Base-by-base conservation (phyloP, 495 filamentous ascomycete genomes). In the Talaromyces borbonicus region DNA sequence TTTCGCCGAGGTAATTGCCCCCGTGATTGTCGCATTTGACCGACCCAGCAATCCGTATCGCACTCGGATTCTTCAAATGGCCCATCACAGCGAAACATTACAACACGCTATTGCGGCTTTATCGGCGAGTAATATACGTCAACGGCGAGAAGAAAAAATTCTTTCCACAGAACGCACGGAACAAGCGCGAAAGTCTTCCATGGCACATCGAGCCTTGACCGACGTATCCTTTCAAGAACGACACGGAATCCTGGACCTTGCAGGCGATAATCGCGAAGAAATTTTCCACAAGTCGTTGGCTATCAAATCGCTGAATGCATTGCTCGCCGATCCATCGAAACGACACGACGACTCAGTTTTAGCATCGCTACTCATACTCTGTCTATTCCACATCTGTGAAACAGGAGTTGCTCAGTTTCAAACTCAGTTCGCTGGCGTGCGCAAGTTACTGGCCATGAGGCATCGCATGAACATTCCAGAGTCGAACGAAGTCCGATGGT, bases 71-170 rank as follows among this genome's bases (percentile, higher is more conserved):
- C 72, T 95, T 26, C 81, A 78, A 16, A 72, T 96, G 30, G 86
- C 87, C 14, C 72, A 81, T 38, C 69, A 76, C 23, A 95, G 85
- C 60, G 78, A 81, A 54, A 88, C 87, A 51, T 64, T 96, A 16
- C 86, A 90, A 56, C 87, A 95, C 60, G 90, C 90, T 12, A 87
- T 97, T 56, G 92, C 90, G 50, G 89, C 90, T 5, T 71, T 97
- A 12, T 77, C 89, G 1, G 81, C 84, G 2, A 94, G 88, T 62
- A 95, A 97, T 56, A 66, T 95, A 33, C 67, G 71, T 6, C 69
- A 72, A 49, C 61, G 72, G 35, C 61, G 67, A 24, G 63, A 62
- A 23, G 59, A 66, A 26, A 66, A 69, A 19, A 62, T 62, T 19
- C 49, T 59, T 12, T 66, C 68, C 3, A 69, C 69, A 0, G 67